A percentile compares a stretch with the other conserved stretches of the same genome.
Evolutionary conservation across 2,329 filamentous ascomycete genomes (phyloP).

Genomic region (Aspergillus glaucus): DNA sequence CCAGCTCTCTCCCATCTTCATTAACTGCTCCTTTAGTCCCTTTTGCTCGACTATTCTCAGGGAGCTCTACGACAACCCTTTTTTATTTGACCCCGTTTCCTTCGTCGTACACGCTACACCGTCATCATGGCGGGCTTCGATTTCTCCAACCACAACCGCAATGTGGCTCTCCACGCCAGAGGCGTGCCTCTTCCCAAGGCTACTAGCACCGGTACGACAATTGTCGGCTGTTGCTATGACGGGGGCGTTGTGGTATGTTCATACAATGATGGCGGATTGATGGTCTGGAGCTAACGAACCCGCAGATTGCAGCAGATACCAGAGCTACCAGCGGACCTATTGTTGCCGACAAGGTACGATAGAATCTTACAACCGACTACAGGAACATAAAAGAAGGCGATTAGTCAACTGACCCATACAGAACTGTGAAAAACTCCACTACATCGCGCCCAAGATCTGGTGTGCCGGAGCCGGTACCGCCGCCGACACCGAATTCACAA

Average conservation of each 20-base stretch:
- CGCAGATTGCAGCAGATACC: slow-evolving; percentile 91
- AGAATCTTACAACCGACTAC: not conserved
- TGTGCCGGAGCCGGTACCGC: slow-evolving; percentile 96
- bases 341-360: slow-evolving; percentile 83
- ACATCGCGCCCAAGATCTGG: slow-evolving; percentile 98
- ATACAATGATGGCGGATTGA: not conserved
- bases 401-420: slow-evolving; percentile 20
- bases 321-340: slow-evolving; percentile 95
- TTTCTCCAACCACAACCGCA: slow-evolving; percentile 99
- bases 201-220: slow-evolving; percentile 97
- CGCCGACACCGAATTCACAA: slow-evolving; percentile 98
- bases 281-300: slow-evolving; percentile 16
- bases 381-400: not conserved
- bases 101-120: slow-evolving; percentile 20
- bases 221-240: slow-evolving; percentile 94
- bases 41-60: slow-evolving; percentile 17
- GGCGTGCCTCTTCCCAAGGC: slow-evolving; percentile 95
- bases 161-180: slow-evolving; percentile 87
- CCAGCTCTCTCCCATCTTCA: slow-evolving; percentile 31
- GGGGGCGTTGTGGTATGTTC: slow-evolving; percentile 82
- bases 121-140: slow-evolving; percentile 89
- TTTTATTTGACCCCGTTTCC: slow-evolving; percentile 20
- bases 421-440: slow-evolving; percentile 99
- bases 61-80: not conserved
- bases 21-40: not conserved